Evolutionary conservation across 305 asterid genomes (phyloP).

Genomic region (Fraxinus baroniana): DNA sequence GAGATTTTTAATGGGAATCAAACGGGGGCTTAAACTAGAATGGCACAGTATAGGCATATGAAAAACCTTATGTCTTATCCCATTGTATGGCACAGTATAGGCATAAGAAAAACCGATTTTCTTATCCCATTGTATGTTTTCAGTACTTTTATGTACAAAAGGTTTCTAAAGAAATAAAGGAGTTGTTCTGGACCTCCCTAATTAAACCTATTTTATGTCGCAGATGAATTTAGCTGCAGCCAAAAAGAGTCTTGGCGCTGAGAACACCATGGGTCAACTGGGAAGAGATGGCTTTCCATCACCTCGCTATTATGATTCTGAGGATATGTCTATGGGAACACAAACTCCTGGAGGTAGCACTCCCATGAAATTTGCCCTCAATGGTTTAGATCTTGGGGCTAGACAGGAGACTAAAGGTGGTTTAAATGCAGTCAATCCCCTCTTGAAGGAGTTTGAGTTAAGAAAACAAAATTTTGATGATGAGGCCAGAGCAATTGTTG

Average conservation of each 20-base stretch:
- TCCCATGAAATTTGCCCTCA: slow-evolving; percentile 42
- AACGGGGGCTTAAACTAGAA: not conserved
- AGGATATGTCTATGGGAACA: slow-evolving; percentile 59
- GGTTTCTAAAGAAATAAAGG: not conserved
- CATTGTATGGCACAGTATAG: not conserved
- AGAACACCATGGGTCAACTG: slow-evolving; percentile 34
- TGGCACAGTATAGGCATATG: not conserved
- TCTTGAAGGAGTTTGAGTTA: slow-evolving; percentile 70
- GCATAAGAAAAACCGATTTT: not conserved
- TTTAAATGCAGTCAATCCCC: slow-evolving; percentile 46
- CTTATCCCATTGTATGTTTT: not conserved
- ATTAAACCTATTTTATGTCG: slow-evolving; percentile 12
- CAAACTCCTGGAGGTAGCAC: slow-evolving; percentile 69
- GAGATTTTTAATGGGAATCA: too few relatives aligned
- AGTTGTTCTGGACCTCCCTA: not conserved
- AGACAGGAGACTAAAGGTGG: slow-evolving; percentile 48
- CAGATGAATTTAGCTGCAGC: slow-evolving; percentile 85
- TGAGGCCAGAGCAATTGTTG: slow-evolving; percentile 61
- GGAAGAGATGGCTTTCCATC: slow-evolving; percentile 57
- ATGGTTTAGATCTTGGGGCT: slow-evolving; percentile 32
- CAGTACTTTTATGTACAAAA: not conserved
- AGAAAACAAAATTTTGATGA: slow-evolving; percentile 61
- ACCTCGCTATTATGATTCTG: slow-evolving; percentile 67
- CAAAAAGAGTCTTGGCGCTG: slow-evolving; percentile 55
- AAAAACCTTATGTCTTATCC: too few relatives aligned